These are phyloP conservation scores for Casuarina cunninghamiana DNA, from an alignment of 306 rosid genomes.

Conservation along the genomic window DNA sequence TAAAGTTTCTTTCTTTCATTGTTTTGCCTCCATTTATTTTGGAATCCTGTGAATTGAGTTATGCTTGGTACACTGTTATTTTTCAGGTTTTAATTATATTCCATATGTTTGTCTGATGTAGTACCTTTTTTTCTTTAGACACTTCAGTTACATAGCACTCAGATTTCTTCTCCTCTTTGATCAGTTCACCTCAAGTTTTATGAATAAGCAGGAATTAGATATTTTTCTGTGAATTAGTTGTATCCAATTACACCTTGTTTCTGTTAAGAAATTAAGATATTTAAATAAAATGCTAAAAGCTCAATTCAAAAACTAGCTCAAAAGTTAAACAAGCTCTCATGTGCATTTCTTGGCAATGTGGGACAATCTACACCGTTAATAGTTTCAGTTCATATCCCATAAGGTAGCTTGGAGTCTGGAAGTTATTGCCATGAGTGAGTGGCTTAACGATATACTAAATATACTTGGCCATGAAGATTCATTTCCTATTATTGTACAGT, in stretches of 20 bases:
- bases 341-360: too few relatives aligned
- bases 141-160: background rate
- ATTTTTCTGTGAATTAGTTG: background rate
- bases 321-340: too few relatives aligned
- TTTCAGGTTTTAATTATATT: background rate
- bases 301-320: too few relatives aligned
- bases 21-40: constrained; percentile 1
- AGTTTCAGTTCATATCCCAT: too few relatives aligned
- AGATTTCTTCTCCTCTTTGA: background rate
- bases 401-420: too few relatives aligned
- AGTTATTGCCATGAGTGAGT: background rate
- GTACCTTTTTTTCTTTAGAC: background rate
- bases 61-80: background rate
- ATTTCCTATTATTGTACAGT: background rate
- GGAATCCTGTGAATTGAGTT: background rate
- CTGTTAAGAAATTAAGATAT: too few relatives aligned
- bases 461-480: background rate
- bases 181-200: background rate
- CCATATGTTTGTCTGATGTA: background rate
- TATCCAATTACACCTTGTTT: background rate
- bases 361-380: too few relatives aligned
- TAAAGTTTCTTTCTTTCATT: constrained; percentile 31
- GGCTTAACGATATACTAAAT: background rate
- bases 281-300: too few relatives aligned
- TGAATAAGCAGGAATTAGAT: background rate